Percentiles rank a stretch among this genome's conserved stretches.
These are phyloP conservation scores for Mucor circinelloides DNA, from an alignment of 371 early-diverging fungal species.

Conservation along the genomic window DNA sequence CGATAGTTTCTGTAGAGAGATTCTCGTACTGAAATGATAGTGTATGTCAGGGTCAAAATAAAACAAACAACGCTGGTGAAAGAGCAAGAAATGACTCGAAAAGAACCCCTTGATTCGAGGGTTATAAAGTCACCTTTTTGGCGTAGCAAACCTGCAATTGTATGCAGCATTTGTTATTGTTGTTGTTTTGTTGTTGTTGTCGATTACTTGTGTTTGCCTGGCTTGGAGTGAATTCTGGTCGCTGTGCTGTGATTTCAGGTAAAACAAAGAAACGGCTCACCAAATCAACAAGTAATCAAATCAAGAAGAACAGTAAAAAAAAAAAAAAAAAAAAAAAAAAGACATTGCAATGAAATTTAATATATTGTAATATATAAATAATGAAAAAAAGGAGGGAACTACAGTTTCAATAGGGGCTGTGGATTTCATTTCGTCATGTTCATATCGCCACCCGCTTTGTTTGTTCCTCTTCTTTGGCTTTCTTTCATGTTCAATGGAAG, in stretches of 20 bases:
- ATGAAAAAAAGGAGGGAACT: background rate
- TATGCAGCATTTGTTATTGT: conserved; percentile 7
- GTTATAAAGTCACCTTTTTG: background rate
- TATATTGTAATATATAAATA: background rate
- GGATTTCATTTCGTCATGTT: background rate
- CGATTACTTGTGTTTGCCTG: background rate
- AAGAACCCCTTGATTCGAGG: background rate
- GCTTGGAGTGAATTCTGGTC: background rate
- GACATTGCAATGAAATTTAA: background rate
- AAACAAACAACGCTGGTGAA: background rate
- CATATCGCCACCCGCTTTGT: background rate
- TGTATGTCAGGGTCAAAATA: background rate
- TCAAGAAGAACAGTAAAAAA: background rate
- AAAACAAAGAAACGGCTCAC: background rate
- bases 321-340: too few relatives aligned
- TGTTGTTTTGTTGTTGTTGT: background rate
- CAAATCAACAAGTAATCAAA: background rate
- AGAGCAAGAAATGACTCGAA: background rate
- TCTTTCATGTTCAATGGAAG: background rate
- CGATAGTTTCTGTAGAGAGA: background rate
- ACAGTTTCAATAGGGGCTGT: background rate
- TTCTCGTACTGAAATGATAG: too few relatives aligned
- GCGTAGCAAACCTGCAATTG: background rate
- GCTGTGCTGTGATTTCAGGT: background rate
- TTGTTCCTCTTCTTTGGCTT: background rate